These are phyloP conservation scores for Populus simonii DNA, from an alignment of 345 rosid species.

Conservation along the genomic window DNA sequence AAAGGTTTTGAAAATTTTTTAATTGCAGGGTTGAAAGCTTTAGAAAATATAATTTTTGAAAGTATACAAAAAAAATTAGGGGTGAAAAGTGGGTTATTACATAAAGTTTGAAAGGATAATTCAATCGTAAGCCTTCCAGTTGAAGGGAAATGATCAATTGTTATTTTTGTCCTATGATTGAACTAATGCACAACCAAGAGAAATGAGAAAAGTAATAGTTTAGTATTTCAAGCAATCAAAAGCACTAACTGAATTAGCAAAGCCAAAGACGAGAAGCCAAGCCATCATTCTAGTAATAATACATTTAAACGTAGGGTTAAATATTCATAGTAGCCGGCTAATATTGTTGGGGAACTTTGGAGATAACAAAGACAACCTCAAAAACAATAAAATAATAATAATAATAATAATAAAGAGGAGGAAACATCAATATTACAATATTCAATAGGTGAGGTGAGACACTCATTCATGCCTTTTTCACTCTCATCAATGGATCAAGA, in stretches of 20 bases:
- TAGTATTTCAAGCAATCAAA: slow-evolving; percentile 13
- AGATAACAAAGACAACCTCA: neutral
- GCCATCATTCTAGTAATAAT: neutral
- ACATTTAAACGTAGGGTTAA: neutral
- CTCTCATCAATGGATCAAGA: slow-evolving; percentile 6
- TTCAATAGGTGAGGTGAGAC: neutral
- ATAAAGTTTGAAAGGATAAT: too few species aligned
- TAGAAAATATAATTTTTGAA: too few species aligned
- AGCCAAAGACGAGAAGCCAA: neutral
- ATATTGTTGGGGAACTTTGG: neutral
- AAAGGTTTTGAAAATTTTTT: too few species aligned
- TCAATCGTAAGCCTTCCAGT: too few species aligned
- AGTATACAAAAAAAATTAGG: too few species aligned
- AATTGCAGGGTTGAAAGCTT: too few species aligned
- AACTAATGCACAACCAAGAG: too few species aligned
- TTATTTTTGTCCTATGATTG: too few species aligned
- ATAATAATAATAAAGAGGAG: neutral
- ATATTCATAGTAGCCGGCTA: neutral
- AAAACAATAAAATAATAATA: too few species aligned
- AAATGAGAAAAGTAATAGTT: neutral
- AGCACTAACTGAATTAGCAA: neutral
- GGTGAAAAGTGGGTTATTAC: too few species aligned
- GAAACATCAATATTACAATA: neutral
- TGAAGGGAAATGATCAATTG: too few species aligned
- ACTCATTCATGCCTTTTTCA: neutral